Percentiles rank a stretch among this genome's conserved stretches.
Evolutionary conservation across 768 basidiomycete genomes (phyloP).

Genomic region (Pholiota molesta): DNA sequence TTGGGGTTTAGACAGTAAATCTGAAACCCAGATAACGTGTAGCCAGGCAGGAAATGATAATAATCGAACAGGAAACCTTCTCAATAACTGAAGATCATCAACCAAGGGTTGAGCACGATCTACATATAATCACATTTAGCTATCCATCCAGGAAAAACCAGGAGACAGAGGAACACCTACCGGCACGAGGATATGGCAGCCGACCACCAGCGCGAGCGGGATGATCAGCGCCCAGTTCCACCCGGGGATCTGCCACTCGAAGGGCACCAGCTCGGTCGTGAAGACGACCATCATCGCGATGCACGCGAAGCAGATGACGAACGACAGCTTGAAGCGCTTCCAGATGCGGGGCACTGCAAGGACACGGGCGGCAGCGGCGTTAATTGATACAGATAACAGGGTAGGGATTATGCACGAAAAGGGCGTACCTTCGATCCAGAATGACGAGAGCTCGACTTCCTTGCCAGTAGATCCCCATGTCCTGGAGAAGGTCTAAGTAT

Average conservation of each 20-base stretch:
- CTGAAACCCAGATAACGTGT: not conserved
- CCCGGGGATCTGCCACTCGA: conserved; percentile 68
- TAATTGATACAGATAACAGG: not conserved
- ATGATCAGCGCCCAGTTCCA: conserved; percentile 72
- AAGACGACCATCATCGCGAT: conserved; percentile 69
- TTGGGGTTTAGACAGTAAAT: not conserved
- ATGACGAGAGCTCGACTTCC: conserved; percentile 85
- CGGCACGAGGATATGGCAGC: conserved; percentile 72
- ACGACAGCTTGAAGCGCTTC: conserved; percentile 76
- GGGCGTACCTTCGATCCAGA: conserved; percentile 68
- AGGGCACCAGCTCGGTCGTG: conserved; percentile 54
- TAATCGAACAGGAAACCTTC: not conserved
- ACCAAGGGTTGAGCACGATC: conserved; percentile 85
- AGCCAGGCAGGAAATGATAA: not conserved
- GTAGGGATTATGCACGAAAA: conserved; percentile 26
- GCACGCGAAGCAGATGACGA: conserved; percentile 60
- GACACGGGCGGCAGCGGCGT: not conserved
- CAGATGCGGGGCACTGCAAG: conserved; percentile 71
- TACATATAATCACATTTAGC: conserved; percentile 19
- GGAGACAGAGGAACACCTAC: conserved; percentile 41
- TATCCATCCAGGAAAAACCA: not conserved
- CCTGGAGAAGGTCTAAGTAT: conserved; percentile 27
- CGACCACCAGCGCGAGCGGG: conserved; percentile 69
- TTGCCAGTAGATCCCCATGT: conserved; percentile 67
- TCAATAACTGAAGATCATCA: conserved; percentile 79